Conservation (phyloP, 1,139 yeast species). For the Scheffersomyces insectosa region DNA sequence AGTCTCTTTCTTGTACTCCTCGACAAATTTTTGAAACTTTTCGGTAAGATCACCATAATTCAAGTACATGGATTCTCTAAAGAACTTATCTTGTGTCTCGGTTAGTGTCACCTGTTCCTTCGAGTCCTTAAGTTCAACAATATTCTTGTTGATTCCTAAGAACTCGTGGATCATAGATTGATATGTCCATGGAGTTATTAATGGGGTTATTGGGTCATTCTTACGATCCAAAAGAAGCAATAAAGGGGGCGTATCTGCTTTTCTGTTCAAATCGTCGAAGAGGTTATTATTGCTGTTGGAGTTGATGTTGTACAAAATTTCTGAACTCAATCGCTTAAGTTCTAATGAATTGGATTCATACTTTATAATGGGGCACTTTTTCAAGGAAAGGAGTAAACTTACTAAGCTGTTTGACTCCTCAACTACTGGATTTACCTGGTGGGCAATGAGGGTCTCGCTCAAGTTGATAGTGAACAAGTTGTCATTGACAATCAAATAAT, state of each 20-base stretch:
- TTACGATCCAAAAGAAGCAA: constrained; percentile 79
- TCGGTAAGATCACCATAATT: constrained; percentile 96
- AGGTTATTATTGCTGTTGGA: constrained; percentile 58
- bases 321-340: constrained; percentile 64
- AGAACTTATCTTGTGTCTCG: constrained; percentile 68
- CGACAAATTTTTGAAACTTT: constrained; percentile 80
- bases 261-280: constrained; percentile 61
- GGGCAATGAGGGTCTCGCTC: constrained; percentile 3
- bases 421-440: constrained; percentile 22
- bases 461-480: constrained; percentile 57
- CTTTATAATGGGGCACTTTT: constrained; percentile 74
- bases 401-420: constrained; percentile 56
- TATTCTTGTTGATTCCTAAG: constrained; percentile 76
- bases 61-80: constrained; percentile 74
- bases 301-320: constrained; percentile 59
- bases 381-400: constrained; percentile 71
- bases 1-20: constrained; percentile 77
- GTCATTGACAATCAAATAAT: constrained; percentile 70
- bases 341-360: constrained; percentile 72
- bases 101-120: constrained; percentile 61
- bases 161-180: constrained; percentile 97
- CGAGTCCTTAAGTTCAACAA: constrained; percentile 63
- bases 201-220: constrained; percentile 90
- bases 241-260: constrained; percentile 69
- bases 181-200: constrained; percentile 94